Percentiles rank a stretch among this genome's conserved stretches.
These are phyloP conservation scores for Harringtonia lauricola DNA, from an alignment of 2,329 filamentous ascomycete genomes.

Conservation along the genomic window DNA sequence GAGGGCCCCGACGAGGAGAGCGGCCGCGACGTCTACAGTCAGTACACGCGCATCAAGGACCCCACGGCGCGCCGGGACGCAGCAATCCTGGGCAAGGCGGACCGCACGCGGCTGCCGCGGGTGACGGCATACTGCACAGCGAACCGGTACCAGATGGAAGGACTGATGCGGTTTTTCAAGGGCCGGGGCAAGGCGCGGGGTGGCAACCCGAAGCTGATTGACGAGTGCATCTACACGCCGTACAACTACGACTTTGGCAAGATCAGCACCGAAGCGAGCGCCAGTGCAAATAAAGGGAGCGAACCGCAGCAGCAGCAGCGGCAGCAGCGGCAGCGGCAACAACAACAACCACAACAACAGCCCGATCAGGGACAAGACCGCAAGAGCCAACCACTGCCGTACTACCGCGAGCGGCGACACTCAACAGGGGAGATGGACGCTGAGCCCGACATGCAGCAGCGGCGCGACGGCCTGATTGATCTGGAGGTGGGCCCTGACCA, in stretches of 20 bases:
- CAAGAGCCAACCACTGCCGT: constrained; percentile 19
- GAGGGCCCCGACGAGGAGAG: constrained; percentile 78
- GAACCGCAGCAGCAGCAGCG: constrained; percentile 7
- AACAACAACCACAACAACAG: constrained; percentile 5
- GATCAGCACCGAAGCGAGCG: not conserved
- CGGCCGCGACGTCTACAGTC: constrained; percentile 90
- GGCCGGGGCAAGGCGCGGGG: constrained; percentile 66
- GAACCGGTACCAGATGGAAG: constrained; percentile 81
- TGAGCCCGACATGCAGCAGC: constrained; percentile 41
- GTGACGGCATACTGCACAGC: constrained; percentile 97
- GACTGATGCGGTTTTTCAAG: constrained; percentile 83
- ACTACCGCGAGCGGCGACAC: constrained; percentile 55
- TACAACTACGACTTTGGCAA: constrained; percentile 54
- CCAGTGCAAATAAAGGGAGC: constrained; percentile 20
- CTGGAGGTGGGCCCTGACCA: constrained; percentile 28
- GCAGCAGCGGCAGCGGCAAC: constrained; percentile 13
- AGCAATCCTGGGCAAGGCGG: constrained; percentile 83
- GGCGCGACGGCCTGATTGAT: constrained; percentile 43
- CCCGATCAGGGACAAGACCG: constrained; percentile 18
- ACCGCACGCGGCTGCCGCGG: constrained; percentile 73
- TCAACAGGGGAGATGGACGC: constrained; percentile 65
- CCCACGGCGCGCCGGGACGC: constrained; percentile 87
- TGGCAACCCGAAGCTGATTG: constrained; percentile 81
- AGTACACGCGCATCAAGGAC: constrained; percentile 96
- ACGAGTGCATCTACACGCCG: constrained; percentile 95